Evolutionary conservation across 192 early-diverging fungal genomes (phyloP).

Genomic region (Jimgerdemannia flammicorona): DNA sequence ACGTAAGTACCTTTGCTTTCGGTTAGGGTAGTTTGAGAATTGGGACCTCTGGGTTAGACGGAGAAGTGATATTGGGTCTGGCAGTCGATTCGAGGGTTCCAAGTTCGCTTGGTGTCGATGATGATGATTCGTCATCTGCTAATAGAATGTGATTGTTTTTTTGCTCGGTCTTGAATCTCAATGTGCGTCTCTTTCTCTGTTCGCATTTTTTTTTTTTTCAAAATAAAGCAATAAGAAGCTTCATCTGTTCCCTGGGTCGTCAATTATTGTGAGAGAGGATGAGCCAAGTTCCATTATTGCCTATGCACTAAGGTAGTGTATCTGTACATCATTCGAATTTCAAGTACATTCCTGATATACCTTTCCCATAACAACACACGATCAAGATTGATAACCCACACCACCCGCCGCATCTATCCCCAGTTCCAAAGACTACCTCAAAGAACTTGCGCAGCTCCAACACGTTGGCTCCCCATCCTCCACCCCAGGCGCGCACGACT

Average conservation of each 20-base stretch:
- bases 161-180: neutral
- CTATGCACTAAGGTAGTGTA: slow-evolving; percentile 52
- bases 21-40: neutral
- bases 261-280: slow-evolving; percentile 79
- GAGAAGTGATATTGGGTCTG: no score
- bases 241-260: slow-evolving; percentile 81
- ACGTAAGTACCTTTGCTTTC: slow-evolving; percentile 21
- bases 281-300: slow-evolving; percentile 93
- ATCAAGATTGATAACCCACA: neutral
- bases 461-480: neutral
- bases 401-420: neutral
- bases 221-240: slow-evolving; percentile 9
- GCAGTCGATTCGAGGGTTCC: no score
- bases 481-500: neutral
- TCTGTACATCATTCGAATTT: neutral
- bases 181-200: neutral
- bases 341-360: neutral
- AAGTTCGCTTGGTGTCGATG: neutral
- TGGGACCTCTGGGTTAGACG: no score
- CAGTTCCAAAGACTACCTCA: neutral
- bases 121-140: neutral
- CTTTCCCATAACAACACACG: neutral
- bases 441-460: neutral
- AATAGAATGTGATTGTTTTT: neutral
- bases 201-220: slow-evolving; percentile 10